Conservation (phyloP, 345 rosid genomes). For the Eucalyptus curtisii region DNA sequence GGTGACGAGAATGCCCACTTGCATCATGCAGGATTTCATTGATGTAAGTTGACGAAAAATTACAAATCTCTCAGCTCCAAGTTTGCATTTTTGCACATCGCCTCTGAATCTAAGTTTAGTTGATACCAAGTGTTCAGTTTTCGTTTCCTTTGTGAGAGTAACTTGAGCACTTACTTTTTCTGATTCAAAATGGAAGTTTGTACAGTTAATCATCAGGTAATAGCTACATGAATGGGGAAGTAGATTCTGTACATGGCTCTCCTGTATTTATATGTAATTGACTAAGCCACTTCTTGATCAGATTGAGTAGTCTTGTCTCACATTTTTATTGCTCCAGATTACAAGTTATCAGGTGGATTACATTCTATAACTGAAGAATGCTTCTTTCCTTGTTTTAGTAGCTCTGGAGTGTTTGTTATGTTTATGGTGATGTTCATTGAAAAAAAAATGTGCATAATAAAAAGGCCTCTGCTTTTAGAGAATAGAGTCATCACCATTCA, state of each 20-base stretch:
- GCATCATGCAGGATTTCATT: neutral
- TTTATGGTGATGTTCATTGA: neutral
- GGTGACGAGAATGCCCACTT: neutral
- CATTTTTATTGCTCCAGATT: neutral
- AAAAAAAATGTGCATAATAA: neutral
- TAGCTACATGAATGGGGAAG: neutral
- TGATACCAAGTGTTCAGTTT: neutral
- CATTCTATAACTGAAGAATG: neutral
- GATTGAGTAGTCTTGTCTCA: neutral
- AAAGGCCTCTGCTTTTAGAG: neutral
- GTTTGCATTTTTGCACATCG: neutral
- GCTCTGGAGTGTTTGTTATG: neutral
- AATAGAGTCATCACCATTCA: neutral
- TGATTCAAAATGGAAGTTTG: neutral
- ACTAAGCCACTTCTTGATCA: neutral
- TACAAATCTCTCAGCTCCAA: neutral
- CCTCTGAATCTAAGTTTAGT: neutral
- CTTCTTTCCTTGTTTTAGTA: neutral
- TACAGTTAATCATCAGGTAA: neutral
- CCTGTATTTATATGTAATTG: neutral
- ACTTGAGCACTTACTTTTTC: neutral
- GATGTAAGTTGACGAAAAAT: neutral
- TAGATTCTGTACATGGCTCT: neutral
- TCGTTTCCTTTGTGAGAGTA: neutral
- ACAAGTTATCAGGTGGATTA: neutral